Conservation (phyloP, 1,139 yeast genomes). For the Wickerhamomyces sp. region DNA sequence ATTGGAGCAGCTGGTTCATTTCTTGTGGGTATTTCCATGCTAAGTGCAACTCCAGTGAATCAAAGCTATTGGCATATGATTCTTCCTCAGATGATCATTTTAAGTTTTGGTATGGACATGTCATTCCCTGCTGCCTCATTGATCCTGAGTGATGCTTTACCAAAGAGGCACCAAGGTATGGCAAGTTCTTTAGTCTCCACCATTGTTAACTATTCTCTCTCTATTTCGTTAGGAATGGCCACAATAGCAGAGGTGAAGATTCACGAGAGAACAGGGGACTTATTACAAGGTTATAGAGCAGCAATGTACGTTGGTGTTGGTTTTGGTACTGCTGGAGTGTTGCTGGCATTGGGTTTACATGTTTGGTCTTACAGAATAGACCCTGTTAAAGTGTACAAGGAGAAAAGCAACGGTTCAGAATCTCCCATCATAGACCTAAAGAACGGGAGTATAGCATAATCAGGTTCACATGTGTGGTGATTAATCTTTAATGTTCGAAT, state of each 20-base stretch:
- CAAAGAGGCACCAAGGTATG: constrained; percentile 51
- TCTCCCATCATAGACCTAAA: no score
- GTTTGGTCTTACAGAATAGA: constrained; percentile 6
- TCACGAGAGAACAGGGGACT: constrained; percentile 20
- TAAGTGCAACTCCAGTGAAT: constrained; percentile 43
- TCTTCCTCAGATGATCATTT: constrained; percentile 42
- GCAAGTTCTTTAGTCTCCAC: constrained; percentile 55
- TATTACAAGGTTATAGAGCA: constrained; percentile 36
- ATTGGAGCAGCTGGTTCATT: constrained; percentile 41
- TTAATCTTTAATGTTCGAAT: no score
- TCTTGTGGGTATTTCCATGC: constrained; percentile 41
- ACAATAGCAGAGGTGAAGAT: constrained; percentile 42
- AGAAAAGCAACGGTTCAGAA: no score
- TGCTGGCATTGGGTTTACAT: constrained; percentile 11
- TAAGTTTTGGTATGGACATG: constrained; percentile 56
- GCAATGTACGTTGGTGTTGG: constrained; percentile 37
- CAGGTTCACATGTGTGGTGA: no score
- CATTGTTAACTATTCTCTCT: constrained; percentile 48
- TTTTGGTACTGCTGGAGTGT: constrained; percentile 21
- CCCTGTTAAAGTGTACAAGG: no score
- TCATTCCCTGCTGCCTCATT: constrained; percentile 55
- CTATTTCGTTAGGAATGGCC: constrained; percentile 47
- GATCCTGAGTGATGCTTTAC: constrained; percentile 44
- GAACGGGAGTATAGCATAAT: no score
- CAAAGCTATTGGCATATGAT: constrained; percentile 42